phyloP scores from a whole-genome alignment of 2,329 filamentous ascomycete species.

The Xylaria sp. region DNA sequence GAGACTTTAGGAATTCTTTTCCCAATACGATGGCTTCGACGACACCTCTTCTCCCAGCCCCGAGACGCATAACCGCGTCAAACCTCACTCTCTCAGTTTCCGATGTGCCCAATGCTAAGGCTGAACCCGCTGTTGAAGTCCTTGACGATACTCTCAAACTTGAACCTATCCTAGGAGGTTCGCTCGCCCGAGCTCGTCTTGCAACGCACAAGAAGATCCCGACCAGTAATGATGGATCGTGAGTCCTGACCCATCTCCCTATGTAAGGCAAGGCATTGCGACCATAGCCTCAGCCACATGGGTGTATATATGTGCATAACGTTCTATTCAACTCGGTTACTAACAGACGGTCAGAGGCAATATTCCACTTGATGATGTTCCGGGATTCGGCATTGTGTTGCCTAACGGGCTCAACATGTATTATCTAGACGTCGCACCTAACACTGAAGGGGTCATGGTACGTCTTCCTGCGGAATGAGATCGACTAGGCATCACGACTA shows the following conservation, averaged over 20 bases:
- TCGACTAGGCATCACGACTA: slow-evolving; percentile 16
- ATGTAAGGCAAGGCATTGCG: not conserved
- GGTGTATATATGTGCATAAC: not conserved
- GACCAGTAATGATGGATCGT: slow-evolving; percentile 47
- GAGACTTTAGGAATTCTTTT: not conserved
- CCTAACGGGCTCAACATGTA: slow-evolving; percentile 50
- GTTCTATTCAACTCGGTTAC: not conserved
- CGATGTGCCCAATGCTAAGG: slow-evolving; percentile 28
- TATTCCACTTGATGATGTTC: slow-evolving; percentile 45
- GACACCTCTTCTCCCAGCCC: slow-evolving; percentile 35
- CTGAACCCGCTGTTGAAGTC: slow-evolving; percentile 47
- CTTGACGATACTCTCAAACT: slow-evolving; percentile 42
- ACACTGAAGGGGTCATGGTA: slow-evolving; percentile 46
- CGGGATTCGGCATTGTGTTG: slow-evolving; percentile 49
- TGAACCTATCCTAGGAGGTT: slow-evolving; percentile 40
- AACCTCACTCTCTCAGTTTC: slow-evolving; percentile 41
- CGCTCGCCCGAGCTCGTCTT: slow-evolving; percentile 40
- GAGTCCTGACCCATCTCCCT: slow-evolving; percentile 34
- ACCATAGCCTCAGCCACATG: not conserved
- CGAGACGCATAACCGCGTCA: slow-evolving; percentile 46
- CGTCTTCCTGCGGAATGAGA: slow-evolving; percentile 21
- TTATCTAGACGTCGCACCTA: slow-evolving; percentile 48
- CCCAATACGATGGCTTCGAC: slow-evolving; percentile 18
- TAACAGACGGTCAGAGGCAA: slow-evolving; percentile 38
- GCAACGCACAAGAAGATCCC: slow-evolving; percentile 44